These are phyloP conservation scores for Leptodermis oblonga DNA, from an alignment of 257 asterid species.

Conservation along the genomic window DNA sequence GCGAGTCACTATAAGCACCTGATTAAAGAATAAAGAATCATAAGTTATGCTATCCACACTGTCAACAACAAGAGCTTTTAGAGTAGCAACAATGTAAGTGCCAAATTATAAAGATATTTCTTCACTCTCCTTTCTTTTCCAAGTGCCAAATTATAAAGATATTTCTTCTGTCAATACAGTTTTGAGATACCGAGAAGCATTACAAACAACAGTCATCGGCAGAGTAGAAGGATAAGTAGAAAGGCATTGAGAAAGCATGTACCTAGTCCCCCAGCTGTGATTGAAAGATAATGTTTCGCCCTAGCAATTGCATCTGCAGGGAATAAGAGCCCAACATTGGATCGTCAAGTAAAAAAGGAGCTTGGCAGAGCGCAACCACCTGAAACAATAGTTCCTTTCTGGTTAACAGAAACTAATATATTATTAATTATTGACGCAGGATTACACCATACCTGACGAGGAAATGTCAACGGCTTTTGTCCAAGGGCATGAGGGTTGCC, in stretches of 20 bases:
- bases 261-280: conserved; percentile 97
- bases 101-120: too few relatives aligned
- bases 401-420: conserved; percentile 7
- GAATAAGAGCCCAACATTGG: conserved; percentile 86
- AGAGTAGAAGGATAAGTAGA: background rate
- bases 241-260: conserved; percentile 13
- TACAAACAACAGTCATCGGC: background rate
- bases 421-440: background rate
- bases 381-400: conserved; percentile 22
- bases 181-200: background rate
- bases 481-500: conserved; percentile 98
- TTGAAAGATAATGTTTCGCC: conserved; percentile 79
- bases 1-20: conserved; percentile 99
- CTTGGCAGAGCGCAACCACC: conserved; percentile 99
- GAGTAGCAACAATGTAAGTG: background rate
- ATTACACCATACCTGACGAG: conserved; percentile 72
- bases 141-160: background rate
- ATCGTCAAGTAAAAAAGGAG: conserved; percentile 93
- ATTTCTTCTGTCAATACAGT: background rate
- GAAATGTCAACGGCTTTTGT: conserved; percentile 90
- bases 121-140: background rate
- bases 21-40: conserved; percentile 26
- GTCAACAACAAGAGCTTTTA: background rate
- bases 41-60: conserved; percentile 3
- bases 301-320: conserved; percentile 96